A percentile compares a stretch with the other conserved stretches of the same genome.
These are phyloP conservation scores for Lactarius trivialis DNA, from an alignment of 768 basidiomycete genomes.

Conservation along the genomic window DNA sequence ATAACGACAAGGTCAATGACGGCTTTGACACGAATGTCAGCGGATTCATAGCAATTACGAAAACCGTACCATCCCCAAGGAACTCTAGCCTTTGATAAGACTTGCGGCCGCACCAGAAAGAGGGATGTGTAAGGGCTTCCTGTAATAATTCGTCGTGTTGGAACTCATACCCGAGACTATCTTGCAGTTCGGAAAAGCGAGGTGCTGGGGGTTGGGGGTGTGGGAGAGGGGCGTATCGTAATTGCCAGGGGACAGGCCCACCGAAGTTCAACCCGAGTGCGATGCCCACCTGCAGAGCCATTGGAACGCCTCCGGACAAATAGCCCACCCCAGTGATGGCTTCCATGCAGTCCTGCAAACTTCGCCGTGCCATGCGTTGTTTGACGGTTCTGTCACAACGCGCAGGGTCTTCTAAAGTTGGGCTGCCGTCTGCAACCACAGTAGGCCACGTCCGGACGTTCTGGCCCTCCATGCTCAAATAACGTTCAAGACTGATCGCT, in stretches of 20 bases:
- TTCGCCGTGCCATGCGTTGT: constrained; percentile 55
- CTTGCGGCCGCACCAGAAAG: constrained; percentile 48
- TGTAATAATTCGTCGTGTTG: constrained; percentile 53
- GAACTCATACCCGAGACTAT: constrained; percentile 65
- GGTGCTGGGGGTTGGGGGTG: constrained; percentile 35
- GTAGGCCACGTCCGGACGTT: constrained; percentile 56
- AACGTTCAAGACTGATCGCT: constrained; percentile 54
- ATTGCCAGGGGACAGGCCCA: constrained; percentile 58
- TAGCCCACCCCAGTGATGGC: constrained; percentile 76
- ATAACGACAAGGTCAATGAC: constrained; percentile 67
- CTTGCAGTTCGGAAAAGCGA: constrained; percentile 52
- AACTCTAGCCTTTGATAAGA: constrained; percentile 88
- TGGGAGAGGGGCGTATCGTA: constrained; percentile 42
- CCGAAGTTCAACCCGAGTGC: constrained; percentile 69
- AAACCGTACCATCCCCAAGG: constrained; percentile 72
- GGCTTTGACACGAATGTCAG: constrained; percentile 36
- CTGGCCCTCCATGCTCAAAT: constrained; percentile 53
- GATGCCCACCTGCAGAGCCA: constrained; percentile 59
- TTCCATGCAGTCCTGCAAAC: constrained; percentile 86
- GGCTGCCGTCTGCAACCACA: constrained; percentile 34
- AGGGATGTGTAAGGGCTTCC: constrained; percentile 84
- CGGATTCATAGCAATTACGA: background rate
- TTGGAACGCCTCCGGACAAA: constrained; percentile 60
- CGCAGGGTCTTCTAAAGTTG: constrained; percentile 27
- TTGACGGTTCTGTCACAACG: constrained; percentile 30